Conservation (phyloP, 352 stramenopile genomes). For the Blastocystis sp. region DNA sequence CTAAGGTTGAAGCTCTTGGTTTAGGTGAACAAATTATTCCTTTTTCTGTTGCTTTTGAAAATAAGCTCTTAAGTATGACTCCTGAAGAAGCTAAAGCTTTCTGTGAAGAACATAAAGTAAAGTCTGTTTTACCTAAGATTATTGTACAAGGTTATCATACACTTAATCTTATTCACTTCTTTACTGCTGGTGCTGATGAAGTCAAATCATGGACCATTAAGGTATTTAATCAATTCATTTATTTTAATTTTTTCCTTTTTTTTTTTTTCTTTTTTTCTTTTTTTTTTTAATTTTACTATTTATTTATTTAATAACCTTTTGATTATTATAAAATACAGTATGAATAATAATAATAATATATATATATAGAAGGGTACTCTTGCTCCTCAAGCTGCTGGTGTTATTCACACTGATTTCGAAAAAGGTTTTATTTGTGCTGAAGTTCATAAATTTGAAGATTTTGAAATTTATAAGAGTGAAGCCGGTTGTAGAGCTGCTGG, state of each 20-base stretch:
- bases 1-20: conserved; percentile 80
- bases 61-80: conserved; percentile 56
- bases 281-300: not conserved
- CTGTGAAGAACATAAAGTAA: conserved; percentile 47
- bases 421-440: conserved; percentile 91
- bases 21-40: conserved; percentile 83
- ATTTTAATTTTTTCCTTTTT: too few relatives aligned
- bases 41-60: conserved; percentile 91
- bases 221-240: too few relatives aligned
- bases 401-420: conserved; percentile 98
- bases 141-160: conserved; percentile 87
- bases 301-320: not conserved
- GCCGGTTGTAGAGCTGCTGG: conserved; percentile 61
- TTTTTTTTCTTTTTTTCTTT: too few relatives aligned
- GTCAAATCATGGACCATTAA: conserved; percentile 96
- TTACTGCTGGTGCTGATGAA: conserved; percentile 92
- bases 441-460: conserved; percentile 61
- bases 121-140: conserved; percentile 77
- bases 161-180: conserved; percentile 94
- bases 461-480: conserved; percentile 56
- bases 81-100: conserved; percentile 42
- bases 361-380: conserved; percentile 58
- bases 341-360: not conserved
- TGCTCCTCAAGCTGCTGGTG: conserved; percentile 83
- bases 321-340: not conserved